A percentile compares a stretch with the other conserved stretches of the same genome.
Evolutionary conservation across 2,329 filamentous ascomycete species (phyloP).

Genomic region (Zymoseptoria passerinii): DNA sequence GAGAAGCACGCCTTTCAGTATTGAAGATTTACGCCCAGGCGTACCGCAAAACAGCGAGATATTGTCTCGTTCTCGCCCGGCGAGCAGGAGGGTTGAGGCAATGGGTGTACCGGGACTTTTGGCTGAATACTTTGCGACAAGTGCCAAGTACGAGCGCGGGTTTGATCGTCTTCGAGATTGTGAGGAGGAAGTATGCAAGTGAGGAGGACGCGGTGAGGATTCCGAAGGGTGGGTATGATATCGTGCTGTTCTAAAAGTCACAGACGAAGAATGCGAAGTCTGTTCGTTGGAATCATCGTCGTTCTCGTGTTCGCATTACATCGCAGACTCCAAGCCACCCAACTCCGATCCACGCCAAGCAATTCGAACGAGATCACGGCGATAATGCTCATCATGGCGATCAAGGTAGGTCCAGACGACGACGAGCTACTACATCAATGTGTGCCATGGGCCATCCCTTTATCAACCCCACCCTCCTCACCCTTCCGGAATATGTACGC

Average conservation of each 20-base stretch:
- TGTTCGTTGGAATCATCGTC: too few relatives aligned
- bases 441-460: too few relatives aligned
- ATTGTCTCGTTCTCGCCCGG: conserved; percentile 51
- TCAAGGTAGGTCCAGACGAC: too few relatives aligned
- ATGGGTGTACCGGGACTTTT: conserved; percentile 65
- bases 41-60: conserved; percentile 58
- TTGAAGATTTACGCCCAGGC: conserved; percentile 60
- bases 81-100: conserved; percentile 49
- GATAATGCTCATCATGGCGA: too few relatives aligned
- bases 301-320: too few relatives aligned
- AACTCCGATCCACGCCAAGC: too few relatives aligned
- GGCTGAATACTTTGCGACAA: conserved; percentile 63
- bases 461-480: too few relatives aligned
- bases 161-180: conserved; percentile 69
- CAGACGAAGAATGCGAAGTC: neutral
- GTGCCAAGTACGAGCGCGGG: conserved; percentile 70
- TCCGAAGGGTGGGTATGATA: conserved; percentile 62
- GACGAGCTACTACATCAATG: too few relatives aligned
- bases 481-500: too few relatives aligned
- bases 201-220: conserved; percentile 56
- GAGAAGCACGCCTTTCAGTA: conserved; percentile 40
- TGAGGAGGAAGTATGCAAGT: conserved; percentile 62
- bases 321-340: too few relatives aligned
- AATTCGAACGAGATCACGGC: too few relatives aligned
- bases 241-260: conserved; percentile 47